A percentile compares a stretch with the other conserved stretches of the same genome.
Conservation (phyloP, 1,284 basidiomycete genomes). For the Ganoderma resinaceum region DNA sequence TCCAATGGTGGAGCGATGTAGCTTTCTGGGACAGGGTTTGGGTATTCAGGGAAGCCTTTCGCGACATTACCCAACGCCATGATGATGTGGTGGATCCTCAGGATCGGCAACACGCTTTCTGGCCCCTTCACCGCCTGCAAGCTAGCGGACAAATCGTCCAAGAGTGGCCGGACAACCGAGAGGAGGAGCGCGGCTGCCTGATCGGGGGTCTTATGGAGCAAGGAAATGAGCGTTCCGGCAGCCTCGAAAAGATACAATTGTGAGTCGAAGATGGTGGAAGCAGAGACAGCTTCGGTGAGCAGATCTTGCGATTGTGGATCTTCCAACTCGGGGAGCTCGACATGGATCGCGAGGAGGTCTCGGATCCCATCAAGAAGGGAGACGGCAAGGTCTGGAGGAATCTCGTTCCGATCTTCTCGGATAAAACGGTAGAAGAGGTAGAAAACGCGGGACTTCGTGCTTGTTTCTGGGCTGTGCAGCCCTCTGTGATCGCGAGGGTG, state of each 20-base stretch:
- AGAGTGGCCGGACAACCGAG: slow-evolving; percentile 83
- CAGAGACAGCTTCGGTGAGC: slow-evolving; percentile 82
- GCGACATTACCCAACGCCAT: slow-evolving; percentile 95
- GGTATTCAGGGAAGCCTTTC: slow-evolving; percentile 95
- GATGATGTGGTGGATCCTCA: slow-evolving; percentile 95
- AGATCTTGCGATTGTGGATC: slow-evolving; percentile 68
- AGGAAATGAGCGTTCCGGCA: slow-evolving; percentile 84
- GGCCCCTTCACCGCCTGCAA: slow-evolving; percentile 67
- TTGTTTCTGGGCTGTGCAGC: slow-evolving; percentile 80
- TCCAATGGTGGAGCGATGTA: slow-evolving; percentile 80
- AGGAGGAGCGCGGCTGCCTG: slow-evolving; percentile 78
- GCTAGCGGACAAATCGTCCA: slow-evolving; percentile 78
- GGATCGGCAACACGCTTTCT: slow-evolving; percentile 75
- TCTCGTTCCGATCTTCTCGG: slow-evolving; percentile 83
- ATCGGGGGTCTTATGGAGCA: slow-evolving; percentile 73
- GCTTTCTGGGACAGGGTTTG: slow-evolving; percentile 67
- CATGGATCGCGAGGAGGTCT: slow-evolving; percentile 72
- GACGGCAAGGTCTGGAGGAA: slow-evolving; percentile 77
- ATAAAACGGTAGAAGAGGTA: slow-evolving; percentile 97
- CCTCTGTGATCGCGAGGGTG: slow-evolving; percentile 63
- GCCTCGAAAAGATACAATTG: slow-evolving; percentile 98
- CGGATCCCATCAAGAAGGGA: slow-evolving; percentile 80
- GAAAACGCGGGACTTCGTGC: slow-evolving; percentile 83
- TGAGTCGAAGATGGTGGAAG: slow-evolving; percentile 82
- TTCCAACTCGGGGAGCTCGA: slow-evolving; percentile 72